phyloP scores from a whole-genome alignment of 192 early-diverging fungal genomes.

The Coemansia biformis region DNA sequence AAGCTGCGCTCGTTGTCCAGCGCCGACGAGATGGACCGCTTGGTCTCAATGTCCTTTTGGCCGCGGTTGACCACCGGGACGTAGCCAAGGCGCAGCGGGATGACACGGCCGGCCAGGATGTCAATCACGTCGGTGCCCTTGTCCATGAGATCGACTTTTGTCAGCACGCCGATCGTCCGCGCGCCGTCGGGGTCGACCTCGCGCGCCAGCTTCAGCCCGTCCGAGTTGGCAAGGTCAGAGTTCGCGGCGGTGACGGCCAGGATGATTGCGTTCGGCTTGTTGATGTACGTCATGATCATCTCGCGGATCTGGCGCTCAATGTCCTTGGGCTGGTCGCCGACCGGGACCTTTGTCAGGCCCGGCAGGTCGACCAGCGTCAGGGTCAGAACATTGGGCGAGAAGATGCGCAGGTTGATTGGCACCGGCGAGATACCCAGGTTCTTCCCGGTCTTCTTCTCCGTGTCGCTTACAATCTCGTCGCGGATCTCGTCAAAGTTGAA shows the following conservation, averaged over 20 bases:
- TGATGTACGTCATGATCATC: conserved; percentile 97
- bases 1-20: conserved; percentile 86
- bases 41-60: conserved; percentile 93
- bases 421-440: conserved; percentile 86
- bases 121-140: conserved; percentile 99
- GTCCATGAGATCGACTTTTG: conserved; percentile 99
- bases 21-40: conserved; percentile 81
- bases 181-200: conserved; percentile 99
- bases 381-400: conserved; percentile 96
- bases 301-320: conserved; percentile 98
- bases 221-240: conserved; percentile 98
- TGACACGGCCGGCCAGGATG: conserved; percentile 93
- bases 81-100: conserved; percentile 95
- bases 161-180: conserved; percentile 98
- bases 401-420: conserved; percentile 97
- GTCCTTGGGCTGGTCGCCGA: conserved; percentile 98
- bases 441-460: conserved; percentile 80
- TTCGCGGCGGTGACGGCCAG: conserved; percentile 97
- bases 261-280: conserved; percentile 97
- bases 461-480: conserved; percentile 91
- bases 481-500: conserved; percentile 95
- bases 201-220: conserved; percentile 96
- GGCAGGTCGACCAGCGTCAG: conserved; percentile 98
- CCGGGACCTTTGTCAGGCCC: conserved; percentile 98
- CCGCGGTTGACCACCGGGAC: conserved; percentile 99